Base-by-base conservation (phyloP, 2,329 filamentous ascomycete genomes). In the Raffaelea arxii region DNA sequence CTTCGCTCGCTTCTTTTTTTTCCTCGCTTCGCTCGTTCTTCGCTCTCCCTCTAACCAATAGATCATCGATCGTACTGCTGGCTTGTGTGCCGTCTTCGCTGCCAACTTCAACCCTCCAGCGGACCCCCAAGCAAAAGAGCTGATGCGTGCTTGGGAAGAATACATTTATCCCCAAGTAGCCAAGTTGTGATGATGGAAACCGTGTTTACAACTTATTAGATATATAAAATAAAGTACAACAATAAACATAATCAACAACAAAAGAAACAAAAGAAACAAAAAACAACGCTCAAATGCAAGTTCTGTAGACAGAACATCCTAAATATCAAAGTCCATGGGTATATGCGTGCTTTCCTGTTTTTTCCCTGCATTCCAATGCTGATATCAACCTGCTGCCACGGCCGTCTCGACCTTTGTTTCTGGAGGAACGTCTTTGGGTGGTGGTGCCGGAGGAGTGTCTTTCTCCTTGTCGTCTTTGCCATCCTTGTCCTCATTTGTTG, bases 21-120 rank as follows among this genome's bases (percentile, higher is more conserved):
- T 35, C n/a, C n/a, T n/a, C n/a, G n/a, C n/a, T n/a, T n/a, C n/a
- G n/a, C n/a, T n/a, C n/a, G n/a, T n/a, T n/a, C n/a, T n/a, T n/a
- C n/a, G 10, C 6, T 24, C 11, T 2, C 14, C 16, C n/a, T 37
- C 42, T 35, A n/a, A 25, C 39, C 4, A 3, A 12, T 24, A 63
- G 59, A 59, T 58, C 48, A 53, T 65, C 35, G 62, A 64, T 37
- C 56, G 64, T 2, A 55, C 59, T 25, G 59, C 61, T 6, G 69
- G 65, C 1, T 19, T 74, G 5, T 65, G 62, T 40, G 61, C 65
- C 9, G 57, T 67, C 16, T 68, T 68, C 51, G 67, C 60, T 0
- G 65, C 63, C 47, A 69, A 72, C 54, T 55, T 70, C 10, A 41
- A 64, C 39, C 69, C 69, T 9, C 58, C 64, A 1, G 69, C 64